A percentile compares a stretch with the other conserved stretches of the same genome.
These are phyloP conservation scores for Zymoseptoria crescenta DNA, from an alignment of 2,329 filamentous ascomycete species.

Conservation along the genomic window DNA sequence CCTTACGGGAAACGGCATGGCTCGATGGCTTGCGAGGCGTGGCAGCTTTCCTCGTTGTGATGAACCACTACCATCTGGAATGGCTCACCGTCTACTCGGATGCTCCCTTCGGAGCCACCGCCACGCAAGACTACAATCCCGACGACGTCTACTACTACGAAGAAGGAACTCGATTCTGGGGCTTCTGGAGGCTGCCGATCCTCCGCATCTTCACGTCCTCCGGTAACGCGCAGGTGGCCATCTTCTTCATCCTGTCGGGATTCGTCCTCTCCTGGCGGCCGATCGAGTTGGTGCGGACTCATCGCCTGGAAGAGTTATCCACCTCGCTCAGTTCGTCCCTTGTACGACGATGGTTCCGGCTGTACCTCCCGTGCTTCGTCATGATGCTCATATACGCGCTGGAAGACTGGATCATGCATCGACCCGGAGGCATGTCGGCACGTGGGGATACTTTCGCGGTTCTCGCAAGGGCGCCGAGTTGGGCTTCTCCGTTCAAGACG, in stretches of 20 bases:
- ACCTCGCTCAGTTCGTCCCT: background rate
- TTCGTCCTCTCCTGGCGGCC: slow-evolving; percentile 4
- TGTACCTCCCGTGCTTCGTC: slow-evolving; percentile 3
- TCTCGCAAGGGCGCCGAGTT: background rate
- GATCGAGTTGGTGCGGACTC: background rate
- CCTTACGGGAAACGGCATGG: slow-evolving; percentile 4
- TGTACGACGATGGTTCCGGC: slow-evolving; percentile 3
- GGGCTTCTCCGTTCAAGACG: slow-evolving; percentile 1
- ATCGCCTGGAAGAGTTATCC: slow-evolving; percentile 2
- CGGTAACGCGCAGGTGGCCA: slow-evolving; percentile 4
- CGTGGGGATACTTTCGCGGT: background rate
- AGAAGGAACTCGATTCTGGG: slow-evolving; percentile 1
- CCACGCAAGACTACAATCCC: background rate
- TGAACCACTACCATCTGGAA: slow-evolving; percentile 3
- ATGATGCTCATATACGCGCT: background rate
- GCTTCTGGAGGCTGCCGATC: slow-evolving; percentile 4
- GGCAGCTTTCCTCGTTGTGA: slow-evolving; percentile 6
- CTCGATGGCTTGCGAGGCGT: slow-evolving; percentile 6
- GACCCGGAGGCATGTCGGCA: background rate
- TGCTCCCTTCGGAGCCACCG: slow-evolving; percentile 4
- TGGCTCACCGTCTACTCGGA: background rate
- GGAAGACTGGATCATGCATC: background rate
- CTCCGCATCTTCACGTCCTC: slow-evolving; percentile 3
- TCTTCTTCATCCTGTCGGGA: slow-evolving; percentile 8
- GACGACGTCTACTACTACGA: slow-evolving; percentile 1